These are phyloP conservation scores for Agrocybe praecox DNA, from an alignment of 768 basidiomycete genomes.

Conservation along the genomic window DNA sequence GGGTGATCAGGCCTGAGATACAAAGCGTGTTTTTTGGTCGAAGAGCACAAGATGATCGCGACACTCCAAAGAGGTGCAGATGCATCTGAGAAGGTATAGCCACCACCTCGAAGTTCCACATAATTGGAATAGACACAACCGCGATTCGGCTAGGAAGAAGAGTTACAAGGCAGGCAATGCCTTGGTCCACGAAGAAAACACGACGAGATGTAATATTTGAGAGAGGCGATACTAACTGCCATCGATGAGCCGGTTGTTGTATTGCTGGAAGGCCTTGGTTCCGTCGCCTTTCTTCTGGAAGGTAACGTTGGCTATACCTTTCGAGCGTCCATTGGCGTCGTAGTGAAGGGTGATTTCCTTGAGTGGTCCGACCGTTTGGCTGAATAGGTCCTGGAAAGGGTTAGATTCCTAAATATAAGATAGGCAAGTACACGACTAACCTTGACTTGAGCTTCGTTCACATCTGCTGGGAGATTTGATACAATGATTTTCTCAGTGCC, in stretches of 20 bases:
- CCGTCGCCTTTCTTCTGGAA: constrained; percentile 90
- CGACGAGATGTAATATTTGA: constrained; percentile 37
- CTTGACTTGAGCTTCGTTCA: constrained; percentile 92
- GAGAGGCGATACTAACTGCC: constrained; percentile 95
- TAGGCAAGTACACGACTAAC: constrained; percentile 45
- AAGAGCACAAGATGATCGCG: constrained; percentile 20
- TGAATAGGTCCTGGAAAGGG: constrained; percentile 81
- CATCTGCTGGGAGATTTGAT: constrained; percentile 89
- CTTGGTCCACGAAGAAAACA: constrained; percentile 20
- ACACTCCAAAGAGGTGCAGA: not conserved
- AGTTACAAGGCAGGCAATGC: constrained; percentile 29
- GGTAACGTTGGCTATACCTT: constrained; percentile 85
- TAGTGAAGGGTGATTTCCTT: constrained; percentile 85
- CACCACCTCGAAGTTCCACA: constrained; percentile 6
- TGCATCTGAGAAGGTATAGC: constrained; percentile 15
- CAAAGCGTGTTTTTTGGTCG: constrained; percentile 14
- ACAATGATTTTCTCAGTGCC: constrained; percentile 92
- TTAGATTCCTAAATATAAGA: not conserved
- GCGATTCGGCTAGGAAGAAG: constrained; percentile 41
- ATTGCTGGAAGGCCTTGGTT: constrained; percentile 88
- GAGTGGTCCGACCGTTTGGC: constrained; percentile 85
- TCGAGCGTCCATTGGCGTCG: constrained; percentile 83
- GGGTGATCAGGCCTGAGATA: constrained; percentile 46
- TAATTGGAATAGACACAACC: constrained; percentile 42
- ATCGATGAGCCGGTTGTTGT: constrained; percentile 99